These are phyloP conservation scores for Trichosporon sp. DNA, from an alignment of 1,284 basidiomycete genomes.

Conservation along the genomic window DNA sequence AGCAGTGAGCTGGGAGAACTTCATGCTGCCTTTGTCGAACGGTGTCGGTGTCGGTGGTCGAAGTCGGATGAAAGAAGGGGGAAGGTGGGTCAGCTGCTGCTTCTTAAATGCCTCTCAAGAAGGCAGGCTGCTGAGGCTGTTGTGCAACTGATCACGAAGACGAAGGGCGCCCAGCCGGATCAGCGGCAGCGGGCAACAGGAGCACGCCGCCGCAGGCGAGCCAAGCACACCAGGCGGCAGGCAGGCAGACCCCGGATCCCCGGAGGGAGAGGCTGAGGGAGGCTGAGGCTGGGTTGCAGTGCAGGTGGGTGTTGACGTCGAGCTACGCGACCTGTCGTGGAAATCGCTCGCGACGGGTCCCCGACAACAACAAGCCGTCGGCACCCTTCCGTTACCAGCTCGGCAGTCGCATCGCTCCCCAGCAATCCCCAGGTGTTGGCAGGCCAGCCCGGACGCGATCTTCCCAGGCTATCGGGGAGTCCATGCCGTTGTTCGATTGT, in stretches of 20 bases:
- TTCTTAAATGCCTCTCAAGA: background rate
- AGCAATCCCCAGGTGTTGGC: background rate
- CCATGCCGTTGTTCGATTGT: constrained; percentile 3
- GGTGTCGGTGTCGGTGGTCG: background rate
- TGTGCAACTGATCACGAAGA: background rate
- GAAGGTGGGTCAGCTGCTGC: background rate
- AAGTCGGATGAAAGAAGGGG: background rate
- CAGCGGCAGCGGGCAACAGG: background rate
- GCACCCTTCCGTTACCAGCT: background rate
- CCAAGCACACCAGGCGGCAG: background rate
- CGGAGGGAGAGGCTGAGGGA: background rate
- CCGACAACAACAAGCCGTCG: background rate
- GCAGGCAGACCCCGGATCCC: background rate
- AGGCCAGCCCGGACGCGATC: background rate
- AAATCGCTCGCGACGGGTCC: background rate
- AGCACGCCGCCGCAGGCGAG: background rate
- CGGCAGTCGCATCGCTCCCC: background rate
- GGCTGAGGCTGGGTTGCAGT: background rate
- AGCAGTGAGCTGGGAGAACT: background rate
- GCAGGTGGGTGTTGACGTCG: background rate
- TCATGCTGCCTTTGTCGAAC: background rate
- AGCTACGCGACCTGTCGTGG: background rate
- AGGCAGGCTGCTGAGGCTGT: background rate
- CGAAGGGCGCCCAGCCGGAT: background rate
- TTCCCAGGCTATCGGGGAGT: background rate